These are phyloP conservation scores for Monosporascus sp. DNA, from an alignment of 2,329 filamentous ascomycete species.

Conservation along the genomic window DNA sequence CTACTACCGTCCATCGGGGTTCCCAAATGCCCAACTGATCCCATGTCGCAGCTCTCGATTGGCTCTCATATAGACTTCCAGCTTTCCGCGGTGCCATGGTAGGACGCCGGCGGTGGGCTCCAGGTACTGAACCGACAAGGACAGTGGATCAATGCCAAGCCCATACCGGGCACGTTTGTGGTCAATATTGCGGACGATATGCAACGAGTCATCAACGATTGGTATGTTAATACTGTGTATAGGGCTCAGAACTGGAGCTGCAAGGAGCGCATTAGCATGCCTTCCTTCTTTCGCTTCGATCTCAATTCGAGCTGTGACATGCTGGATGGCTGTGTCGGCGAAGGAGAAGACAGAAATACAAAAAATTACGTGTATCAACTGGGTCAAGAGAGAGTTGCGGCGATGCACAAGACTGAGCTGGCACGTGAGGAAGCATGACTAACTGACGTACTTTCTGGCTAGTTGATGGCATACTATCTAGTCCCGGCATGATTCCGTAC, in stretches of 20 bases:
- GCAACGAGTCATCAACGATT: conserved; percentile 1
- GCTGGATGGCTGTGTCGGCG: conserved; percentile 30
- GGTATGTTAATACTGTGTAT: conserved; percentile 2
- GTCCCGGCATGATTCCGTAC: too few species aligned
- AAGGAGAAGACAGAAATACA: conserved; percentile 30
- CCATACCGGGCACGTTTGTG: conserved; percentile 3
- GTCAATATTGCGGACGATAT: conserved; percentile 3
- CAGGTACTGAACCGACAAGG: conserved; percentile 38
- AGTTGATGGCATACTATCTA: too few species aligned
- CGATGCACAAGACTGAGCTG: conserved; percentile 24
- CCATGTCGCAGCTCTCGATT: conserved; percentile 19
- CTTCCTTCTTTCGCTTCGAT: conserved; percentile 19
- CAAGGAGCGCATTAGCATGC: conserved; percentile 1
- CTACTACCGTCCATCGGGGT: conserved; percentile 29
- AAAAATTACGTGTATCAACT: conserved; percentile 34
- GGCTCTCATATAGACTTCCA: conserved; percentile 41
- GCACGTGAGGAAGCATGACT: background rate
- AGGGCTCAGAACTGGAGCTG: conserved; percentile 1
- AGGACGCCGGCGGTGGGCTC: conserved; percentile 33
- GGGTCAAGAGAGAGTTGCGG: conserved; percentile 29
- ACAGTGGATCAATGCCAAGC: conserved; percentile 33
- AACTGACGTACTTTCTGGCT: too few species aligned
- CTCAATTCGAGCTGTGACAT: conserved; percentile 36
- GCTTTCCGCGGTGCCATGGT: conserved; percentile 38
- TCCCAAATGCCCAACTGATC: conserved; percentile 14